Percentiles rank a stretch among this genome's conserved stretches.
phyloP scores from a whole-genome alignment of 352 stramenopile species.

The Phytophthora colocasiae region DNA sequence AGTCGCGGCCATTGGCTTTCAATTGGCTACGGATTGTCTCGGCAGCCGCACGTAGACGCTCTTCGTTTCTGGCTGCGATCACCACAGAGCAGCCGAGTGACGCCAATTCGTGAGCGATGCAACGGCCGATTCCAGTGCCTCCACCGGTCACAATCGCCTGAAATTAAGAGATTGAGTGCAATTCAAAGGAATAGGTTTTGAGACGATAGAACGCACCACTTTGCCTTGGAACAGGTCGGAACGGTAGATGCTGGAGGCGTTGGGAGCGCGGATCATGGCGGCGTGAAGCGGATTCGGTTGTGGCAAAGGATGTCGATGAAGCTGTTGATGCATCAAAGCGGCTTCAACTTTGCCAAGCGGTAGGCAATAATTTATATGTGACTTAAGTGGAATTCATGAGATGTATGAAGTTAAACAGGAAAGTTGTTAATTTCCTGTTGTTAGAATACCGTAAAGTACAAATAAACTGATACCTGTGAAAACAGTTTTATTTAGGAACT shows the following conservation, averaged over 20 bases:
- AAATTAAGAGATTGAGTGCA: neutral
- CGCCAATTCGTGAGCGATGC: constrained; percentile 82
- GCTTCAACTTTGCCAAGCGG: constrained; percentile 14
- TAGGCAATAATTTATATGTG: constrained; percentile 17
- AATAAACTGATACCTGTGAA: no score
- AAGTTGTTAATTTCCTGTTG: no score
- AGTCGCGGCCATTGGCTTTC: constrained; percentile 35
- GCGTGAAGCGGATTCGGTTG: constrained; percentile 16
- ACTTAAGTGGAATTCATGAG: no score
- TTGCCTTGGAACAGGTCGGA: constrained; percentile 73
- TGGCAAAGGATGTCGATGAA: constrained; percentile 16
- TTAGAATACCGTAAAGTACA: no score
- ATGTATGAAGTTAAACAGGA: no score
- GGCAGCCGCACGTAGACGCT: constrained; percentile 63
- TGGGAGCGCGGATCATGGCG: constrained; percentile 58
- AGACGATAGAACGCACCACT: constrained; percentile 57
- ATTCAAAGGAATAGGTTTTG: neutral
- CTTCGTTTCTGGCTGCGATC: constrained; percentile 82
- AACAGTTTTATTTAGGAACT: no score
- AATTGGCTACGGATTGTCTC: constrained; percentile 66
- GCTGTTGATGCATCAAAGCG: constrained; percentile 32
- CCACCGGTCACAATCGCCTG: constrained; percentile 88
- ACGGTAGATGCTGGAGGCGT: constrained; percentile 67
- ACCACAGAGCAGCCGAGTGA: constrained; percentile 81
- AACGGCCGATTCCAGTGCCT: constrained; percentile 87